phyloP scores from a whole-genome alignment of 345 rosid genomes.

The Citrus unshiu region DNA sequence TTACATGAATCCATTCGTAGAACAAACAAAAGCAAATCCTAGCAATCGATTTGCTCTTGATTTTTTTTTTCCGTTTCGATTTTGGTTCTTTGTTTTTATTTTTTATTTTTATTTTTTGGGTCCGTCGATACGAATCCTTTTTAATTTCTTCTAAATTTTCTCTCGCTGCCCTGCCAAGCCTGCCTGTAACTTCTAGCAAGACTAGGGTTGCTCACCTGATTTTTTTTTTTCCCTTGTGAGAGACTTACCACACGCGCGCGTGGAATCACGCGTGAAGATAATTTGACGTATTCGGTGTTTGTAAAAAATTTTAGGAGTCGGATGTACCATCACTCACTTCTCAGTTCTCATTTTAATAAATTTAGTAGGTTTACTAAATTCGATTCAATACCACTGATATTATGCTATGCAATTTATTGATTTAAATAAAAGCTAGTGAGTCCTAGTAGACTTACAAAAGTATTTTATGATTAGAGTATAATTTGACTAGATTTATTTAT shows the following conservation, averaged over 20 bases:
- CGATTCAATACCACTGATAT: too few species aligned
- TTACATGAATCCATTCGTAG: neutral
- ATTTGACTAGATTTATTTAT: too few species aligned
- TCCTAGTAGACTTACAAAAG: too few species aligned
- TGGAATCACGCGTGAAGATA: neutral
- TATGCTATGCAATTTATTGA: too few species aligned
- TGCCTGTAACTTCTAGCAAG: neutral
- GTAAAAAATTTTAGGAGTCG: too few species aligned
- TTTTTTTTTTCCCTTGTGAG: neutral
- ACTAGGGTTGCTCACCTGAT: conserved; percentile 1
- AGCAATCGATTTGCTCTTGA: conserved; percentile 3
- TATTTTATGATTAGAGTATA: too few species aligned
- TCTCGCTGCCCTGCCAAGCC: neutral
- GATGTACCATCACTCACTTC: too few species aligned
- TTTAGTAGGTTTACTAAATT: too few species aligned
- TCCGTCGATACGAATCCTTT: neutral
- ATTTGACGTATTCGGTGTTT: too few species aligned
- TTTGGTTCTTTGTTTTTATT: neutral
- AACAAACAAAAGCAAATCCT: conserved; percentile 21
- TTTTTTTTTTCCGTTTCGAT: neutral
- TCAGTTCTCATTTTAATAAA: too few species aligned
- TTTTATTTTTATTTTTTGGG: neutral
- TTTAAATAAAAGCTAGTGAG: too few species aligned
- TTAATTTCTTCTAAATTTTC: neutral
- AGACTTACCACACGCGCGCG: neutral